These are phyloP conservation scores for Paramyrothecium sp. DNA, from an alignment of 2,329 filamentous ascomycete species.

Conservation along the genomic window DNA sequence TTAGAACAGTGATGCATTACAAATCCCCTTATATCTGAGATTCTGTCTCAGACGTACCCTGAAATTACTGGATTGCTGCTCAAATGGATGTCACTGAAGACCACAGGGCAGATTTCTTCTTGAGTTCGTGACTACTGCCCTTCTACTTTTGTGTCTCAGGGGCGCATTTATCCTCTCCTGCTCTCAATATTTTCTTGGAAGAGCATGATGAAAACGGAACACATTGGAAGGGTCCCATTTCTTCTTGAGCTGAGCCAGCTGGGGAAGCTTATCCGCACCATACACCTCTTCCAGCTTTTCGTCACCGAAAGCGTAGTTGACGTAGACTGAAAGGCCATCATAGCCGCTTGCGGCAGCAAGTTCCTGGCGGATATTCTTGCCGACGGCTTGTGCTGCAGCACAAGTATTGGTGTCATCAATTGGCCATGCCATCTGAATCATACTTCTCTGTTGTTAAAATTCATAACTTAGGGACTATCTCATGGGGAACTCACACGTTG, in stretches of 20 bases:
- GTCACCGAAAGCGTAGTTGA: background rate
- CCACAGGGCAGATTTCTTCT: no score
- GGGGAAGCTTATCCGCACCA: background rate
- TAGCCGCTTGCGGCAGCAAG: background rate
- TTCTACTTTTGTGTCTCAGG: no score
- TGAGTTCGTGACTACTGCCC: no score
- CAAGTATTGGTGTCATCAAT: background rate
- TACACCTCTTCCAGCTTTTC: background rate
- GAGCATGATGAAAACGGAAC: background rate
- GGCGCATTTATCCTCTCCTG: no score
- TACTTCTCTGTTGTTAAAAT: background rate
- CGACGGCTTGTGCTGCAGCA: background rate
- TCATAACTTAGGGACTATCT: background rate
- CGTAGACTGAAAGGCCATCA: background rate
- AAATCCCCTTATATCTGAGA: no score
- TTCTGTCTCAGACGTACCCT: no score
- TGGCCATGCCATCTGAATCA: background rate
- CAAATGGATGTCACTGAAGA: no score
- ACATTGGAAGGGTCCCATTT: slow-evolving; percentile 1
- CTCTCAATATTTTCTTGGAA: background rate
- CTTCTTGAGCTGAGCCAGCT: background rate
- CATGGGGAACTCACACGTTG: background rate
- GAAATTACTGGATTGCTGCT: no score
- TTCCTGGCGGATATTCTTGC: background rate
- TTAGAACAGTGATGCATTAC: no score